Conservation (phyloP, 805 yeast genomes). For the Martiniozyma abietophila region DNA sequence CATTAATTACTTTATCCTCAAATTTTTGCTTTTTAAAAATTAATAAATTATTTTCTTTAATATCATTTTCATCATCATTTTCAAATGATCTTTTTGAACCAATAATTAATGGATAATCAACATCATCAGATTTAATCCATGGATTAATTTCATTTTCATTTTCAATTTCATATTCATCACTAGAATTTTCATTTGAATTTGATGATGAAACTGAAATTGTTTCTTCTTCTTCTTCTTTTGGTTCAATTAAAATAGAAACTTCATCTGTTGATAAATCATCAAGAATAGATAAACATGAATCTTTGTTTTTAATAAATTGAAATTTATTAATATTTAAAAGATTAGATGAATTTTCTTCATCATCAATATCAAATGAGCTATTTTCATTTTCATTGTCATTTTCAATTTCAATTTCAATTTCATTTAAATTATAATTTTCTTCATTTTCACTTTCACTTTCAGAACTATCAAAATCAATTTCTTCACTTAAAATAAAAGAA, state of each 20-base stretch:
- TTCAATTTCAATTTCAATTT: background rate
- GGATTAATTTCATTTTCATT: too few species aligned
- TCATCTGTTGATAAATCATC: background rate
- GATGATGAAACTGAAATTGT: background rate
- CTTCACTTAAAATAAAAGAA: too few species aligned
- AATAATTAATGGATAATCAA: too few species aligned
- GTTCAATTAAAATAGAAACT: background rate
- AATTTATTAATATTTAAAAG: background rate
- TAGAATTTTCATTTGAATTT: slow-evolving; percentile 1
- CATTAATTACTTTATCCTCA: background rate
- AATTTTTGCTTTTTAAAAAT: background rate
- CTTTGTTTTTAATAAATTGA: too few species aligned
- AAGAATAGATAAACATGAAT: background rate
- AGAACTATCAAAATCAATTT: too few species aligned
- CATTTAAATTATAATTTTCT: background rate
- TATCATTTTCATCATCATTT: background rate
- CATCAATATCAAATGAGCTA: background rate
- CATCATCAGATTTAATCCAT: too few species aligned
- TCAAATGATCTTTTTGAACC: background rate
- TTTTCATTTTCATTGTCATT: background rate
- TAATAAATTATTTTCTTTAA: background rate
- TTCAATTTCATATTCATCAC: slow-evolving; percentile 3
- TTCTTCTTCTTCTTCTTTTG: background rate
- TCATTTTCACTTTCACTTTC: background rate
- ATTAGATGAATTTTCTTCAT: background rate